phyloP scores from a whole-genome alignment of 108 stramenopile species.

The Discostella stelligeroides region DNA sequence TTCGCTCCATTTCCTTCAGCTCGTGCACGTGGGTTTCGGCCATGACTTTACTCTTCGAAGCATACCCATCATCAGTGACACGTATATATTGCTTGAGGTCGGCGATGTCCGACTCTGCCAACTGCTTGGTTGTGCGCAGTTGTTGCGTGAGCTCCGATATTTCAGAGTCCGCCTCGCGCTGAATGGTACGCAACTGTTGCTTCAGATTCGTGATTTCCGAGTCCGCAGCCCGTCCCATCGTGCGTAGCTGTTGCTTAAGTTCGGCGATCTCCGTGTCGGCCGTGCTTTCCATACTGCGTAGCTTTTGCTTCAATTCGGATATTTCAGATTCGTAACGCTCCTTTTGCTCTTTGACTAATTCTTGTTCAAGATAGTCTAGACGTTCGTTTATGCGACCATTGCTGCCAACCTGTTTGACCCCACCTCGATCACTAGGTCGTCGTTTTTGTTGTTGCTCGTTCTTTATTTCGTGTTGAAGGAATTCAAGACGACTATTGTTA shows the following conservation, averaged over 20 bases:
- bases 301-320: not conserved
- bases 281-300: not conserved
- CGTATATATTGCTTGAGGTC: not conserved
- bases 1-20: not conserved
- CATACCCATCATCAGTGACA: not conserved
- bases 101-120: not conserved
- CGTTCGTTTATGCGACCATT: not conserved
- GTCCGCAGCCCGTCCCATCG: not conserved
- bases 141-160: not conserved
- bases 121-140: no score
- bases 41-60: not conserved
- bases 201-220: not conserved
- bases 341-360: not conserved
- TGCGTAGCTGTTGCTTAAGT: not conserved
- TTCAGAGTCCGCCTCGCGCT: not conserved
- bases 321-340: not conserved
- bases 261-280: no score
- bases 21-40: not conserved
- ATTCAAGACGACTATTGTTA: not conserved
- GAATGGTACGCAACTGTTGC: not conserved
- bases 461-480: not conserved
- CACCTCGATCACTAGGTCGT: not conserved
- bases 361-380: not conserved
- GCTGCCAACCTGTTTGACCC: no score
- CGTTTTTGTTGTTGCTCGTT: not conserved